Conservation (phyloP, 2,329 filamentous ascomycete genomes). For the Periconia macrospinosa region DNA sequence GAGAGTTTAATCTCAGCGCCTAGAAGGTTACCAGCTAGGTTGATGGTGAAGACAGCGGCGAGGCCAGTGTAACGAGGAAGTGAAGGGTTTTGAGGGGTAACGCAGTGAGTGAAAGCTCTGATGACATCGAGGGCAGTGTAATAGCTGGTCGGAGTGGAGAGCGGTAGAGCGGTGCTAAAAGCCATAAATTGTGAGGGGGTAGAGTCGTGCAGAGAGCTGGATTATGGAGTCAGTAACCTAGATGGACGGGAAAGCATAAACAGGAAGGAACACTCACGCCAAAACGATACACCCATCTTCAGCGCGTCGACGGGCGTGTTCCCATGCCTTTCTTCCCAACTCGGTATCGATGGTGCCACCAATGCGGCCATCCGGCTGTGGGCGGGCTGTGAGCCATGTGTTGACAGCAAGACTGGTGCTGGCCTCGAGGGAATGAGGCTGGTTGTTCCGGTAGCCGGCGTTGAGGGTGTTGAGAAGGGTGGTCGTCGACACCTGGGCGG, state of each 20-base stretch:
- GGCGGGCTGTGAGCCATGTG: conserved; percentile 85
- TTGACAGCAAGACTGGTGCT: conserved; percentile 92
- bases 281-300: conserved; percentile 94
- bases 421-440: conserved; percentile 85
- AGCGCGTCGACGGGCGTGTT: conserved; percentile 89
- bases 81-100: conserved; percentile 88
- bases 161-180: conserved; percentile 78
- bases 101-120: conserved; percentile 82
- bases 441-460: conserved; percentile 78
- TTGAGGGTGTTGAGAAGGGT: conserved; percentile 91
- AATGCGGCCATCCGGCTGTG: conserved; percentile 67
- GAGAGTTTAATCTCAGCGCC: conserved; percentile 77
- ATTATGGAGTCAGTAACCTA: conserved; percentile 6
- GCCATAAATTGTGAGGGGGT: conserved; percentile 81
- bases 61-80: conserved; percentile 78
- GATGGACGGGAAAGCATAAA: neutral
- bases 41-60: conserved; percentile 78
- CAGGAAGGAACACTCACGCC: conserved; percentile 60
- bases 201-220: conserved; percentile 75
- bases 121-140: conserved; percentile 80
- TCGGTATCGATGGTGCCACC: conserved; percentile 81
- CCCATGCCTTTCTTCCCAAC: conserved; percentile 83
- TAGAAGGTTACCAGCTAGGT: conserved; percentile 76
- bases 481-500: conserved; percentile 85
- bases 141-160: conserved; percentile 73